Evolutionary conservation across 202 grass and related monocot genomes (phyloP), one percentile per base, ranked within the genome.

Genomic region (Schoenoplectus triqueter): DNA sequence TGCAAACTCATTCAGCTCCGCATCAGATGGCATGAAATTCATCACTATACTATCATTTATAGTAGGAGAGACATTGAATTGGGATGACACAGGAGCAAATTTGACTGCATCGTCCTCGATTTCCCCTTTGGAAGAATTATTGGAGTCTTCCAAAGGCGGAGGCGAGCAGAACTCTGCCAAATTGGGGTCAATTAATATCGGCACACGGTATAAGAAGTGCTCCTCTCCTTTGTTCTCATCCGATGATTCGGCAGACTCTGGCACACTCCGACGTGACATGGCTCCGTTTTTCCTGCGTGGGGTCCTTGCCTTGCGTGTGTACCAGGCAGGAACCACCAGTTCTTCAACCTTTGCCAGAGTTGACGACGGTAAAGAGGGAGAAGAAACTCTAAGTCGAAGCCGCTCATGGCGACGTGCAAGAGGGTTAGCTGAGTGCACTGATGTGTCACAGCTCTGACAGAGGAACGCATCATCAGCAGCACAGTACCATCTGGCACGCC

Each of bases 401-500:
- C 93, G 88, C 9, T 94, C 87, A 82, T 98, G 96, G 13, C 96
- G 90, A 81, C 88, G 68, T 0, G 91, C 96, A 63, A 98, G 91
- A 47, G 90, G 75, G 52, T 98, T 95, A 9, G 91, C 93, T 44
- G 93, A 93, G 90, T 98, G 96, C 86, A 98, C 96, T 9, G 96
- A 92, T 46, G 91, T 80, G 86, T 98, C 96, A 81, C 96, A 98
- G 2, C 45, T 69, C 88, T 92, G 93, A 86, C 93, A 98, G 10
- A 98, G 86, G 88, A 95, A 98, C 0, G 96, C 96, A 67, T 95
- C 91, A 81, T 99, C 93, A 0, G 93, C 93, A 4, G 87, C 93
- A 73, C 96, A 99, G 60, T 94, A 99, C 96, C 93, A 95, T 68
- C 93, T 89, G 79, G 93, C 95, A 2, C 95, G 88, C 21, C 90